A percentile compares a stretch with the other conserved stretches of the same genome.
Conservation (phyloP, 352 stramenopile genomes). For the Chrysophaeum taylorii region DNA sequence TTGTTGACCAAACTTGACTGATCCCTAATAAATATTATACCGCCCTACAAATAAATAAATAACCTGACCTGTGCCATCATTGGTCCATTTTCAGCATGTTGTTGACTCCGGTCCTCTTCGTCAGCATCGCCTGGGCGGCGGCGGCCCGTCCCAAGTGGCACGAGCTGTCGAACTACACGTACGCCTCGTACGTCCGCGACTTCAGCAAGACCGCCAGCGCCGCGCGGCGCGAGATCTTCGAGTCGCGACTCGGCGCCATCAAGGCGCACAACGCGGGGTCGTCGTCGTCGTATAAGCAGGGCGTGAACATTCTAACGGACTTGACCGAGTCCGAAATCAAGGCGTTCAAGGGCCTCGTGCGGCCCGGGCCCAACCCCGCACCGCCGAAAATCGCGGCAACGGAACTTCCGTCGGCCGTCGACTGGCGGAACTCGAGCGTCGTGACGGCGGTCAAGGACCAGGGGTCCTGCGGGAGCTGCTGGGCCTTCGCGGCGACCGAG, state of each 20-base stretch:
- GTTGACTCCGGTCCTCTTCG: no score
- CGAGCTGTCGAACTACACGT: no score
- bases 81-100: no score
- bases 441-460: constrained; percentile 53
- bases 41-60: no score
- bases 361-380: background rate
- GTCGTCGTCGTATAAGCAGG: constrained; percentile 20
- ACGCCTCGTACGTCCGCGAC: constrained; percentile 36
- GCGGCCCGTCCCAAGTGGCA: no score
- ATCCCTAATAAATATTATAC: no score
- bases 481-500: constrained; percentile 50
- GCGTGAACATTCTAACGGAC: constrained; percentile 45
- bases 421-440: constrained; percentile 44
- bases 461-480: constrained; percentile 53
- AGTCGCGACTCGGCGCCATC: constrained; percentile 36
- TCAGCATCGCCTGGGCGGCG: no score
- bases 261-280: constrained; percentile 39
- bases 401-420: constrained; percentile 41
- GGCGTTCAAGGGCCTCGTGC: constrained; percentile 7
- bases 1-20: no score
- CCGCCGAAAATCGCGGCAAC: constrained; percentile 31
- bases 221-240: constrained; percentile 35
- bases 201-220: constrained; percentile 40
- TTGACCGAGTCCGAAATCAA: constrained; percentile 32
- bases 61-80: no score